Conservation (phyloP, 768 basidiomycete species). For the Tulasnella sp. region DNA sequence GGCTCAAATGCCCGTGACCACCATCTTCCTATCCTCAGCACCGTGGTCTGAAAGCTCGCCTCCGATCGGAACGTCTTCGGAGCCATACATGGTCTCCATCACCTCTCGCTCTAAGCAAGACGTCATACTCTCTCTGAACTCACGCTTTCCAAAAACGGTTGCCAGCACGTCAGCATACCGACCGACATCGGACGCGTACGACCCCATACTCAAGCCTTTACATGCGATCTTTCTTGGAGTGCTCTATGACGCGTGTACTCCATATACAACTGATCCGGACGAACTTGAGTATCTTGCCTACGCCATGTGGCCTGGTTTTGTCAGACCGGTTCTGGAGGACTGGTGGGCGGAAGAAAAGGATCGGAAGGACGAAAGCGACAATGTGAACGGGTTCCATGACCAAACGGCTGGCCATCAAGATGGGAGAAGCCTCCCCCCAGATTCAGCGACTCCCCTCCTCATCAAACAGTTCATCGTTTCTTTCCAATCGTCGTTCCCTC, state of each 20-base stretch:
- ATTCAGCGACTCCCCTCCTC: constrained; percentile 2
- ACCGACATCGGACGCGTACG: constrained; percentile 28
- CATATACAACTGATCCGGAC: constrained; percentile 52
- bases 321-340: constrained; percentile 52
- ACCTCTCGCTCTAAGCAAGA: constrained; percentile 42
- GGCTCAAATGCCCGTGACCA: constrained; percentile 47
- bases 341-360: constrained; percentile 11
- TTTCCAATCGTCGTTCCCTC: neutral
- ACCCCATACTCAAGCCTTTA: constrained; percentile 36
- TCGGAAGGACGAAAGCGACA: neutral
- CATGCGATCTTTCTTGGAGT: constrained; percentile 52
- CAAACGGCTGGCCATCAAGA: neutral
- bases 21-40: constrained; percentile 51
- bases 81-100: constrained; percentile 58
- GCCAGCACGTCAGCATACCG: constrained; percentile 20
- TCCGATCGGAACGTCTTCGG: constrained; percentile 46
- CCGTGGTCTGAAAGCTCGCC: constrained; percentile 68
- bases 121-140: constrained; percentile 1
- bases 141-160: neutral
- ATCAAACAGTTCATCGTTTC: neutral
- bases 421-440: neutral
- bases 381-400: neutral
- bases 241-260: constrained; percentile 48
- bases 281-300: constrained; percentile 68
- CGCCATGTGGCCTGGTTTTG: constrained; percentile 72